Base-by-base conservation (phyloP, 2,329 filamentous ascomycete genomes). In the Penicillium sp. region DNA sequence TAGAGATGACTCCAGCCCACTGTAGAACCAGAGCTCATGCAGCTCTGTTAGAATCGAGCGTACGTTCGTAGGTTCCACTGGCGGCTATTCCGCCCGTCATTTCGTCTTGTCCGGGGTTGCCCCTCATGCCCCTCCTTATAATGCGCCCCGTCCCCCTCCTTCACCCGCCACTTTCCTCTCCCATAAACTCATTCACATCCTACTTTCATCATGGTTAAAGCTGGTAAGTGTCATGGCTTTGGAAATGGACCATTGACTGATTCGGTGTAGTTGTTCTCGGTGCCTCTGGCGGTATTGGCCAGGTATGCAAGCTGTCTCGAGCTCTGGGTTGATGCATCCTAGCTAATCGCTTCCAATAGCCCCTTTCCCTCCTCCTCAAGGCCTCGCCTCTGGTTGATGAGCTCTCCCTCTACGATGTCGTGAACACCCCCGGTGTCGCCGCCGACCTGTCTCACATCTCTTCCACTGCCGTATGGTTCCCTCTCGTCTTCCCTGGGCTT, bases 371-470 rank as follows among this genome's bases (percentile, higher is more conserved):
- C 54, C 84, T 98, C 58, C 78, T 96, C 66, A 98, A 98, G 80
- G 80, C 84, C 54, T 85, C 76, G 62, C 84, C 88, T 51, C 80
- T 87, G 61, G 76, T 98, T 60, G 84, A 90, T 60, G 86, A 96
- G 74, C 85, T 98, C 59, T 77, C 88, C 45, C 85, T 98, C 58
- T 98, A 95, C 76, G 92, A 98, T 94, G 89, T 98, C 54, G 90
- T 96, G 70, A 95, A 96, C 79, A 93, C 88, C 34, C 89, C 88
- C 57, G 92, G 92, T 70, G 92, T 98, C 62, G 86, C 89, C 51
- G 82, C 90, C 60, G 92, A 98, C 67, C 81, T 98, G 44, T 95
- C 89, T 45, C 92, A 98, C 77, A 96, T 98, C 71, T 95, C 90
- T 44, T 86, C 88, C 47, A 77, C 79, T 56, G 90, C 92, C 52